Percentiles rank a stretch among this genome's conserved stretches.
phyloP scores from a whole-genome alignment of 2,329 filamentous ascomycete species.

The Penicillium frequentans region DNA sequence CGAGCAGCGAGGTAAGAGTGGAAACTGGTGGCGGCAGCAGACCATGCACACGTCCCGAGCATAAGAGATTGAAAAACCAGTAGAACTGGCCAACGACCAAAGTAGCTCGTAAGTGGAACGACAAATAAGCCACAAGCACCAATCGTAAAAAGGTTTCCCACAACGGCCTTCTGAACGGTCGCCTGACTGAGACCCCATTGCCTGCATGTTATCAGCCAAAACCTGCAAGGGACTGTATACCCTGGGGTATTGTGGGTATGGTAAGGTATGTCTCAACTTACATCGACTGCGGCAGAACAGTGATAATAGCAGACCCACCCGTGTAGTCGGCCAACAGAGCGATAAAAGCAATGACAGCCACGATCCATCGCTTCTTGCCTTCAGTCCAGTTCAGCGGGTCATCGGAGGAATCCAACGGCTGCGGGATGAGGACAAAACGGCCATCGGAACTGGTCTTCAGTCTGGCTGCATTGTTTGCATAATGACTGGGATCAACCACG shows the following conservation, averaged over 20 bases:
- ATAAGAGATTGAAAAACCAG: slow-evolving; percentile 28
- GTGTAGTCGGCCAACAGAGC: slow-evolving; percentile 54
- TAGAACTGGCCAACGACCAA: slow-evolving; percentile 46
- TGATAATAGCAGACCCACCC: slow-evolving; percentile 47
- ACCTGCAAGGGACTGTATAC: neutral
- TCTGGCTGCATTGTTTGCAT: slow-evolving; percentile 20
- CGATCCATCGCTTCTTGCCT: slow-evolving; percentile 50
- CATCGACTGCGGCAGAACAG: slow-evolving; percentile 46
- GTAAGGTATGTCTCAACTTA: slow-evolving; percentile 21
- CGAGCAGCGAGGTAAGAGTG: slow-evolving; percentile 52
- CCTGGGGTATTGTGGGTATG: neutral
- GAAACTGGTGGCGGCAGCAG: slow-evolving; percentile 46
- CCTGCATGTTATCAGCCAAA: slow-evolving; percentile 17
- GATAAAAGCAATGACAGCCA: slow-evolving; percentile 50
- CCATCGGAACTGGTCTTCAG: slow-evolving; percentile 39
- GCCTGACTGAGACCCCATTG: slow-evolving; percentile 52
- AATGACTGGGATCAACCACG: slow-evolving; percentile 15
- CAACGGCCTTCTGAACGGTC: slow-evolving; percentile 53
- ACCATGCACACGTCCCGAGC: slow-evolving; percentile 39
- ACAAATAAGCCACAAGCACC: slow-evolving; percentile 42
- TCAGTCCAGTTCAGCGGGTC: slow-evolving; percentile 58
- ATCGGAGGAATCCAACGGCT: slow-evolving; percentile 52
- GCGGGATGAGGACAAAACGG: slow-evolving; percentile 53
- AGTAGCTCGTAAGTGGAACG: slow-evolving; percentile 44
- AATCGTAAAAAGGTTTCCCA: slow-evolving; percentile 55